phyloP scores from a whole-genome alignment of 2,329 filamentous ascomycete species.

The Lecanosticta acicola region DNA sequence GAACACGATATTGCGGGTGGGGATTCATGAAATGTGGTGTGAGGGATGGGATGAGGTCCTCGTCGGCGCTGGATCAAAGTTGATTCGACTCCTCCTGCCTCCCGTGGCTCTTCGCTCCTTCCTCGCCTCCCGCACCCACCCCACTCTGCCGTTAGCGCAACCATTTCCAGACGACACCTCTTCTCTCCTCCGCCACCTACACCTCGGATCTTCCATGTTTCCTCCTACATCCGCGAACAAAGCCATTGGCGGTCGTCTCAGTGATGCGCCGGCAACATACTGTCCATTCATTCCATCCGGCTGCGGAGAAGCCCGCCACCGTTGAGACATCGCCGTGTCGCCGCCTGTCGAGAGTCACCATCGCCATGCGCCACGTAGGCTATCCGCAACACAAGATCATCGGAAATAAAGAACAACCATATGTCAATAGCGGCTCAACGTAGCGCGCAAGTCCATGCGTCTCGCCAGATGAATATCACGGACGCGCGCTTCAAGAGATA shows the following conservation, averaged over 20 bases:
- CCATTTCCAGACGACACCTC: neutral
- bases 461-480: too few relatives aligned
- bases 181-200: constrained; percentile 1
- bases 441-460: too few relatives aligned
- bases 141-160: neutral
- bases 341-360: too few relatives aligned
- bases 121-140: neutral
- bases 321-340: too few relatives aligned
- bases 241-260: neutral
- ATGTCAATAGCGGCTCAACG: too few relatives aligned
- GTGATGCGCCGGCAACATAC: neutral
- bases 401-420: too few relatives aligned
- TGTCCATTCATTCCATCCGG: neutral
- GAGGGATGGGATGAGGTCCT: neutral
- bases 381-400: too few relatives aligned
- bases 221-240: neutral
- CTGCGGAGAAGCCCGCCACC: neutral
- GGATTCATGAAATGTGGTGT: neutral
- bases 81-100: neutral
- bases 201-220: neutral
- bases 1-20: neutral
- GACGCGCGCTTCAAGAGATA: too few relatives aligned
- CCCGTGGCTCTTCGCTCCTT: neutral
- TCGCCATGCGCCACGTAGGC: too few relatives aligned
- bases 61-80: neutral